Base-by-base conservation (phyloP, 164 flowering plant genomes). In the Euptelea pleiosperma region DNA sequence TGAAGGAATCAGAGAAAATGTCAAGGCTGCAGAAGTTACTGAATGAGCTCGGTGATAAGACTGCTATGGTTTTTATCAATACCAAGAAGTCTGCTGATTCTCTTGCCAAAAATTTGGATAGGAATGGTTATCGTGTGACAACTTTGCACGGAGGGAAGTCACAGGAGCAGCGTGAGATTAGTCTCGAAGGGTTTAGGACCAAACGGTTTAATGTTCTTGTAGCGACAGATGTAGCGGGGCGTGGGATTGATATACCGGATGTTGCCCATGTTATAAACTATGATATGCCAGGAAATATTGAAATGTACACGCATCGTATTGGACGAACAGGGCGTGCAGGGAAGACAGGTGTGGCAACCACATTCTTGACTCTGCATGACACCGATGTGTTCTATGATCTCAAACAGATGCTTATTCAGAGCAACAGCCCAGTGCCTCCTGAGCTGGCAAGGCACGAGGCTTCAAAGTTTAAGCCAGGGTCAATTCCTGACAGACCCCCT, bases 291-390 rank as follows among this genome's bases (percentile, higher is more conserved):
- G 78, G 79, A 5, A 81, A 80, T 56, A 84, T 87, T 52, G 96
- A 90, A 63, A 81, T 75, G 76, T 87, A 90, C 70, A 85, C 91
- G 0, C 97, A 90, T 70, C 86, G 97, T 44, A 90, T 90, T 72
- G 94, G 98, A 34, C 72, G 98, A 46, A 91, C 98, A 41, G 98
- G 98, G 1, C 89, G 96, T 73, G 98, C 98, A 10, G 96, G 98
- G 35, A 91, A 91, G 75, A 83, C 89, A 0, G 98, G 98, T 71
- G 79, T 80, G 46, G 97, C 97, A 8, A 86, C 96, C 21, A 87
- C 96, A 18, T 90, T 86, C 71, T 74, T 90, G 80, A 91, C 97
- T 47, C 50, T 88, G 37, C 80, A 78, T 39, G 96, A 91, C 65
- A 72, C 83, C 16, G 94, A 91, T 14, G 98, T 91, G 4, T 91